These are phyloP conservation scores for Corinectria fuckeliana DNA, from an alignment of 2,329 filamentous ascomycete genomes.

Conservation along the genomic window DNA sequence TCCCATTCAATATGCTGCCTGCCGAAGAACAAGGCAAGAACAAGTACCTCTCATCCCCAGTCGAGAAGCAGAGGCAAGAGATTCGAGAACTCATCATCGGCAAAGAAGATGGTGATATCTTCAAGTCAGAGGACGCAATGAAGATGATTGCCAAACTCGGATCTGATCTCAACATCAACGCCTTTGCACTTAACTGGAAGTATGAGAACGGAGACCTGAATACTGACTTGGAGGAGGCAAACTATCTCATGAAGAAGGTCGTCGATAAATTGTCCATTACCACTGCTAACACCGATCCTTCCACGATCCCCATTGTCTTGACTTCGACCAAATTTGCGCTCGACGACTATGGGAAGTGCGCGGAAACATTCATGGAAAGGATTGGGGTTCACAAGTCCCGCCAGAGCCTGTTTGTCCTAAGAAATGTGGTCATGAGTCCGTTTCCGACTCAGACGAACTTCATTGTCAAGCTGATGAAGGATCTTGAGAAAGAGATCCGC, in stretches of 20 bases:
- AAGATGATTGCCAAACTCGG: slow-evolving; percentile 49
- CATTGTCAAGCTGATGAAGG: slow-evolving; percentile 44
- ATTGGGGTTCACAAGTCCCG: slow-evolving; percentile 43
- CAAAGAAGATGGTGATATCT: slow-evolving; percentile 46
- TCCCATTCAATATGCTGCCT: slow-evolving; percentile 52
- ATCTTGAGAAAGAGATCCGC: slow-evolving; percentile 41
- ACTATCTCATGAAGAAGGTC: slow-evolving; percentile 54
- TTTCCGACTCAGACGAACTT: slow-evolving; percentile 50
- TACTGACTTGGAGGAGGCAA: slow-evolving; percentile 53
- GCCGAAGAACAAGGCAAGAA: slow-evolving; percentile 38
- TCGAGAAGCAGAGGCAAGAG: slow-evolving; percentile 45
- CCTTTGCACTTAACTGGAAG: slow-evolving; percentile 52
- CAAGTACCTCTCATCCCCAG: slow-evolving; percentile 27
- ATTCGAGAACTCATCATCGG: slow-evolving; percentile 48
- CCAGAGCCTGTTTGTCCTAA: slow-evolving; percentile 51
- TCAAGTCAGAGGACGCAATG: slow-evolving; percentile 44
- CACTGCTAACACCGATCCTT: slow-evolving; percentile 46
- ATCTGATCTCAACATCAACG: slow-evolving; percentile 56
- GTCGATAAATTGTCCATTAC: slow-evolving; percentile 51
- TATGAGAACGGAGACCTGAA: slow-evolving; percentile 48
- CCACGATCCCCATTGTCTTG: slow-evolving; percentile 50
- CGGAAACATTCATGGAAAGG: slow-evolving; percentile 48
- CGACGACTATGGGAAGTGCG: slow-evolving; percentile 50
- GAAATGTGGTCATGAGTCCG: slow-evolving; percentile 57
- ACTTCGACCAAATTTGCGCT: slow-evolving; percentile 52